phyloP scores from a whole-genome alignment of 129 eudicot genomes.

The Saussurea involucrata region DNA sequence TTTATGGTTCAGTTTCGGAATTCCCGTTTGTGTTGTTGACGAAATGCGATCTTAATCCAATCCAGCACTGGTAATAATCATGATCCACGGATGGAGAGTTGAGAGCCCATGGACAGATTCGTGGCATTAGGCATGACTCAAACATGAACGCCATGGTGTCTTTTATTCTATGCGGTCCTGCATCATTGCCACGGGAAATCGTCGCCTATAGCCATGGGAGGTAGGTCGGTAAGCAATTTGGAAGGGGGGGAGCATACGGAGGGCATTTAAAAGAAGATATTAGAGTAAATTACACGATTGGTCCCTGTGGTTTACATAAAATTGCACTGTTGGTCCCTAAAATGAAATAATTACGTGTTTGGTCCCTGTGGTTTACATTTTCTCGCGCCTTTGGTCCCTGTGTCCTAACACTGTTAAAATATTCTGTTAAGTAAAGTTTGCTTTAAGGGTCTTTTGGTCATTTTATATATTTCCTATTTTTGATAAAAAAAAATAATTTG shows the following conservation, averaged over 20 bases:
- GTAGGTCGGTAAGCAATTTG: neutral
- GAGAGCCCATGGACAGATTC: slow-evolving; percentile 91
- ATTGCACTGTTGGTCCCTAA: too few relatives aligned
- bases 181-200: slow-evolving; percentile 61
- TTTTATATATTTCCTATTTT: too few relatives aligned
- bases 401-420: too few relatives aligned
- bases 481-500: too few relatives aligned
- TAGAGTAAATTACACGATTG: too few relatives aligned
- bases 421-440: too few relatives aligned
- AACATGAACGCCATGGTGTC: slow-evolving; percentile 98
- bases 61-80: slow-evolving; percentile 97
- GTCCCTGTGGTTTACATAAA: too few relatives aligned
- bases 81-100: slow-evolving; percentile 74
- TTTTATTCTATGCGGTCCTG: slow-evolving; percentile 59
- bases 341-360: too few relatives aligned
- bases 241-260: neutral
- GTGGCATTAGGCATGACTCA: slow-evolving; percentile 85
- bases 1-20: slow-evolving; percentile 5
- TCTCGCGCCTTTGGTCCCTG: too few relatives aligned
- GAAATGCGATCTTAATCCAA: slow-evolving; percentile 82
- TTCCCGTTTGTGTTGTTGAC: slow-evolving; percentile 19
- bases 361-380: too few relatives aligned
- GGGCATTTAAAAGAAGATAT: neutral
- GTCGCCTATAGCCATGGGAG: slow-evolving; percentile 52
- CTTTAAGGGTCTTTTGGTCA: too few relatives aligned